Evolutionary conservation across 2,329 filamentous ascomycete genomes (phyloP).

Genomic region (Phoma herbarum): DNA sequence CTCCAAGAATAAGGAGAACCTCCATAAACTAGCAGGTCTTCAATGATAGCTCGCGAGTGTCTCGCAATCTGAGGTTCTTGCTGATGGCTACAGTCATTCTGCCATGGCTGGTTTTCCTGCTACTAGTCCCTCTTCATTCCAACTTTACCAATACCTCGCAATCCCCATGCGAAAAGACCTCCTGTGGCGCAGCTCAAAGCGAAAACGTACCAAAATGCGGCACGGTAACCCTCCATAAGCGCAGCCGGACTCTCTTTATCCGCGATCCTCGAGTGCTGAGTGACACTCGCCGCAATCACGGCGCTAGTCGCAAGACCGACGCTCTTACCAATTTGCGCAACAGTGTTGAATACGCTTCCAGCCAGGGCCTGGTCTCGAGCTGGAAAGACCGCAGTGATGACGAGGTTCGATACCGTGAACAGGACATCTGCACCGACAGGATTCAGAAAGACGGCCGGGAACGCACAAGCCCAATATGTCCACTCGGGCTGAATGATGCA

Average conservation of each 20-base stretch:
- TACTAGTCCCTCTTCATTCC: constrained; percentile 53
- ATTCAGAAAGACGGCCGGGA: constrained; percentile 55
- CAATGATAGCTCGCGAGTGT: not conserved
- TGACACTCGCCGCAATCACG: constrained; percentile 49
- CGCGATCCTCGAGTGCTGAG: constrained; percentile 27
- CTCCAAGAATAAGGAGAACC: too few relatives aligned
- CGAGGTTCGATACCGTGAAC: constrained; percentile 55
- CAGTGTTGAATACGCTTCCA: constrained; percentile 58
- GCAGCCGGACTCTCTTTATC: constrained; percentile 47
- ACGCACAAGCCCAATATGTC: constrained; percentile 59
- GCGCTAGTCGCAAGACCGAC: constrained; percentile 52
- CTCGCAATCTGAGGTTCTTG: not conserved
- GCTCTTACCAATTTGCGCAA: constrained; percentile 55
- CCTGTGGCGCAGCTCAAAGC: constrained; percentile 43
- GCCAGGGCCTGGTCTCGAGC: constrained; percentile 54
- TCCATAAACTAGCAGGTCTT: too few relatives aligned
- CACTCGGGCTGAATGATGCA: constrained; percentile 55
- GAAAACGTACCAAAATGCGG: constrained; percentile 56
- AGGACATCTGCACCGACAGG: constrained; percentile 56
- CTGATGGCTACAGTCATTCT: not conserved
- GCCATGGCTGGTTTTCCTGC: not conserved
- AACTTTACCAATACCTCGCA: constrained; percentile 56
- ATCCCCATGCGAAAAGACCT: constrained; percentile 50
- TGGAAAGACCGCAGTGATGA: constrained; percentile 56
- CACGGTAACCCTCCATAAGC: constrained; percentile 54